Base-by-base conservation (phyloP, 345 rosid genomes). In the Salix arbutifolia region DNA sequence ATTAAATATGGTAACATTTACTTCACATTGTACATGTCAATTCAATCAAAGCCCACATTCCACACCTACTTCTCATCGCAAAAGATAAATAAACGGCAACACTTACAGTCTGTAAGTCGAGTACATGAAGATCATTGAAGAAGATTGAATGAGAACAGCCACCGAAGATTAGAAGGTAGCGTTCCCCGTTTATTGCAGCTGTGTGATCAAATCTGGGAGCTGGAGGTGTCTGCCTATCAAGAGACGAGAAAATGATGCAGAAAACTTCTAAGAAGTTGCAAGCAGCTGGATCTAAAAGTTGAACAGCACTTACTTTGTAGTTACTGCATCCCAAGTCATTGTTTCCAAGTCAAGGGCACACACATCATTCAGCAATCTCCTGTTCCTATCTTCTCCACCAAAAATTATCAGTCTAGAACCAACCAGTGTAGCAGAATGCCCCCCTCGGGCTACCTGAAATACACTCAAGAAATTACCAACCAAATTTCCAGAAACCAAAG, bases 171-270 rank as follows among this genome's bases (percentile, higher is more conserved):
- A 96, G 53, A 79, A 96, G 96, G 86, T 96, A 96, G 61, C 87
- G 92, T 16, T 87, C 88, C 3, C 89, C 85, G 76, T 91, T 88
- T 65, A 91, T 77, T 40, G 97, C 88, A 85, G 99, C 92, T 80
- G 92, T 85, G 88, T 96, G 99, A 79, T 96, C 99, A 86, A 91
- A 96, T 88, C 98, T 91, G 42, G 98, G 94, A 87, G 92, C 91
- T 78, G 99, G 99, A 87, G 94, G 82, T 74, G 89, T 88, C 95
- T 88, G 97, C 93, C 99, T 96, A 85, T 89, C 81, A 86, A 84
- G 78, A 76, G 40, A 74, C 69, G 84, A 69, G 58, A 53, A 84
- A 48, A 69, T 62, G 83, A 80, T 79, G 83, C 23, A 72, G 79
- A 85, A 74, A 73, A 75, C 75, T 75, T 74, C 80, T 30, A 38